These are phyloP conservation scores for Trametes versicolor DNA, from an alignment of 1,284 basidiomycete species.

Conservation along the genomic window DNA sequence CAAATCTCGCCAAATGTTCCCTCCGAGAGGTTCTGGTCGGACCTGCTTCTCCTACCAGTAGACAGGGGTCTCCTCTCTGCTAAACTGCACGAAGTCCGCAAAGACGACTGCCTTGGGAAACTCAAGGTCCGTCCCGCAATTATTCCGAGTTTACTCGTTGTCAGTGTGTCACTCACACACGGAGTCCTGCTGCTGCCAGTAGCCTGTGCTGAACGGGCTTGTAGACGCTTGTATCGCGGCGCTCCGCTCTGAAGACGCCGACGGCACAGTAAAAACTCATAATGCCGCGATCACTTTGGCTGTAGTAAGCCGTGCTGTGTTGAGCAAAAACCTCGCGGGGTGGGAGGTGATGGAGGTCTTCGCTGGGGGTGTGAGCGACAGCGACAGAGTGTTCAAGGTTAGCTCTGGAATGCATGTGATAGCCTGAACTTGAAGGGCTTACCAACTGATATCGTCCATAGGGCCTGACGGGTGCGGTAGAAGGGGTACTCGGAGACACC, in stretches of 20 bases:
- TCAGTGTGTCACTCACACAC: neutral
- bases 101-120: constrained; percentile 44
- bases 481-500: constrained; percentile 54
- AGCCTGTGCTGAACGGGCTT: constrained; percentile 60
- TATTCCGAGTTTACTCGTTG: constrained; percentile 14
- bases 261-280: constrained; percentile 47
- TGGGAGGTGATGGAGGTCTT: constrained; percentile 78
- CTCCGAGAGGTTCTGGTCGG: constrained; percentile 53
- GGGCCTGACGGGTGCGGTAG: constrained; percentile 58
- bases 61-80: constrained; percentile 55
- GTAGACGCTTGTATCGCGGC: constrained; percentile 56
- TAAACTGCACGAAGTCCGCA: constrained; percentile 43
- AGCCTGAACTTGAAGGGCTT: too few relatives aligned
- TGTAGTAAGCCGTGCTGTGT: constrained; percentile 54
- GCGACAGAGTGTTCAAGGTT: constrained; percentile 67
- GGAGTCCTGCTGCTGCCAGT: constrained; percentile 46
- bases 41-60: constrained; percentile 59
- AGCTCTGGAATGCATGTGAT: too few relatives aligned
- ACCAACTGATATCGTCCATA: constrained; percentile 34
- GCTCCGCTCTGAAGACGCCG: constrained; percentile 46
- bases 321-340: constrained; percentile 65
- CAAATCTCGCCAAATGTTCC: constrained; percentile 47
- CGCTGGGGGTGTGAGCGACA: constrained; percentile 64
- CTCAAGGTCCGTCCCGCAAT: constrained; percentile 41
- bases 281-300: constrained; percentile 61